These are phyloP conservation scores for Colletotrichum scovillei DNA, from an alignment of 2,329 filamentous ascomycete species.

Conservation along the genomic window DNA sequence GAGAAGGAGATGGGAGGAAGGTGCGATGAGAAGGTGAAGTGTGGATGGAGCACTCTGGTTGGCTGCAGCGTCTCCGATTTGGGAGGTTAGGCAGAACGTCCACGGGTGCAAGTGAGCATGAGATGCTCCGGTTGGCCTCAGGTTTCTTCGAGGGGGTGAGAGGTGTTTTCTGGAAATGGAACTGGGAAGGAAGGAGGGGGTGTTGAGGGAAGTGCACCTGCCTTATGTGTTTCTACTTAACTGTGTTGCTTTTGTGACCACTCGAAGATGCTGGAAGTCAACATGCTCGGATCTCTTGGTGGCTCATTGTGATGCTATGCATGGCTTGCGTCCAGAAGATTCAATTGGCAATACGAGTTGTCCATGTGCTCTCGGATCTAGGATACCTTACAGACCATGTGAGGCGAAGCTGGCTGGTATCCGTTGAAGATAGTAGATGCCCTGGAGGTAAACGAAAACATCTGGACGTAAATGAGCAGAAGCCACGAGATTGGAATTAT, in stretches of 20 bases:
- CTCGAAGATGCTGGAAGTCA: not conserved
- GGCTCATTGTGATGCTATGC: rapidly evolving
- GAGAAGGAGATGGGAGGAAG: slow-evolving; percentile 14
- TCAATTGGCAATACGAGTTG: not conserved
- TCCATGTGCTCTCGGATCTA: not conserved
- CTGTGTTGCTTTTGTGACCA: not conserved
- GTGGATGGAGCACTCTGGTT: not conserved
- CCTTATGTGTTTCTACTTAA: no score
- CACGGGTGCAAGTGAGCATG: not conserved
- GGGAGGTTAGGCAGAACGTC: not conserved
- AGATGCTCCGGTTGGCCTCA: not conserved
- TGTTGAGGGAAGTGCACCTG: not conserved
- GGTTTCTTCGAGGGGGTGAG: not conserved
- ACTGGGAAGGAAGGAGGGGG: not conserved
- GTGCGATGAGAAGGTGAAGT: not conserved
- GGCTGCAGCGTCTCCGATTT: not conserved
- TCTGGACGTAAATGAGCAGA: rapidly evolving
- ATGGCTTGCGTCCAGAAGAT: not conserved
- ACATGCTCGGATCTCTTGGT: not conserved
- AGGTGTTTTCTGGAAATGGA: not conserved
- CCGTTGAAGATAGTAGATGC: no score
- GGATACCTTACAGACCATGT: no score
- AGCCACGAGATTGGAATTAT: no score
- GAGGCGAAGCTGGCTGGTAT: no score
- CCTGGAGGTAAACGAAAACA: not conserved